These are phyloP conservation scores for Tremellales sp. DNA, from an alignment of 1,284 basidiomycete species.

Conservation along the genomic window DNA sequence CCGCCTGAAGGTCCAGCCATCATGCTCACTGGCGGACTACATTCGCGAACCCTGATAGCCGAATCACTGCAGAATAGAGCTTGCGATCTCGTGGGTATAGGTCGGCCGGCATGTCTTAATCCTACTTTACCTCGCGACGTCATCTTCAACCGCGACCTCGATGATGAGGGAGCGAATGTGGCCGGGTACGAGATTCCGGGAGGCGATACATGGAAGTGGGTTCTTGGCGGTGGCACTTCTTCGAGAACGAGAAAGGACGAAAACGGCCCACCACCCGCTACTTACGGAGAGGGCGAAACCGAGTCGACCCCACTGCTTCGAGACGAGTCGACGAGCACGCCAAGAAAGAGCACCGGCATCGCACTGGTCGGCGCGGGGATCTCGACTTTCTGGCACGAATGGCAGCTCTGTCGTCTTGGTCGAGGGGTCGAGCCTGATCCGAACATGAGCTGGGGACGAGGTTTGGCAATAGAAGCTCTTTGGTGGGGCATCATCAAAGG, in stretches of 20 bases:
- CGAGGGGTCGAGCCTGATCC: slow-evolving; percentile 34
- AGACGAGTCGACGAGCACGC: background rate
- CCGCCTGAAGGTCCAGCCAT: slow-evolving; percentile 39
- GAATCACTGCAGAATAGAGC: slow-evolving; percentile 25
- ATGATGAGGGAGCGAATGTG: slow-evolving; percentile 17
- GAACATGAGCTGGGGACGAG: slow-evolving; percentile 29
- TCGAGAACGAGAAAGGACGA: background rate
- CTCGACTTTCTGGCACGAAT: slow-evolving; percentile 44
- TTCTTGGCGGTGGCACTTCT: slow-evolving; percentile 24
- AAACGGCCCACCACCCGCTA: background rate
- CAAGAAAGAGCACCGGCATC: slow-evolving; percentile 15
- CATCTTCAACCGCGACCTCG: slow-evolving; percentile 28
- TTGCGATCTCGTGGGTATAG: slow-evolving; percentile 41
- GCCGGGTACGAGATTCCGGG: slow-evolving; percentile 33
- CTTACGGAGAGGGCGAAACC: slow-evolving; percentile 1
- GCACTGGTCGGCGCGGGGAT: slow-evolving; percentile 41
- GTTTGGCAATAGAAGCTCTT: slow-evolving; percentile 21
- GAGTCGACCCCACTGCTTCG: background rate
- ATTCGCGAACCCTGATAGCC: slow-evolving; percentile 34
- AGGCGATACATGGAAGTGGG: slow-evolving; percentile 11
- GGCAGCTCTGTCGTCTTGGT: slow-evolving; percentile 40
- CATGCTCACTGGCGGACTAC: slow-evolving; percentile 42
- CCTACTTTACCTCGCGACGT: slow-evolving; percentile 28
- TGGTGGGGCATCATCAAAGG: slow-evolving; percentile 33
- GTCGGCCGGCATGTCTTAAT: slow-evolving; percentile 35